A percentile compares a stretch with the other conserved stretches of the same genome.
phyloP scores from a whole-genome alignment of 1,284 basidiomycete genomes.

The Ustilago xerochloae region DNA sequence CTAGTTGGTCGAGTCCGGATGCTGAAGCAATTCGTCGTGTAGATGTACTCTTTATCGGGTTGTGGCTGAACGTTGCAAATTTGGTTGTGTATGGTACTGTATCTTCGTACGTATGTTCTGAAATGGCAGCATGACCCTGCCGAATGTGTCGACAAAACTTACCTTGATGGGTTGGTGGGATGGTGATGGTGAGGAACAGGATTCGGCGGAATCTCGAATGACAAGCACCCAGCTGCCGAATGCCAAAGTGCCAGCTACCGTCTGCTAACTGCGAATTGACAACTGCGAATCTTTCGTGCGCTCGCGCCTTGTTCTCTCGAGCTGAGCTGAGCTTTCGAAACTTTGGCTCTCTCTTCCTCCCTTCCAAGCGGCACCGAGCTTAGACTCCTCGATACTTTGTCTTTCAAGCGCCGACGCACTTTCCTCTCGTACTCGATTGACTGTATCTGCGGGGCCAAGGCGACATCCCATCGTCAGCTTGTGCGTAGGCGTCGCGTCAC shows the following conservation, averaged over 20 bases:
- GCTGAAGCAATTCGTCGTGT: not conserved
- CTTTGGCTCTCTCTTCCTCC: not conserved
- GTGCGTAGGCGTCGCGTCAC: too few species aligned
- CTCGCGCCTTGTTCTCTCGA: too few species aligned
- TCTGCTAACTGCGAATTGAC: too few species aligned
- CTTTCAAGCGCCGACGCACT: too few species aligned
- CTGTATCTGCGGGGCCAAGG: too few species aligned
- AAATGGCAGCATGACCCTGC: slow-evolving; percentile 21
- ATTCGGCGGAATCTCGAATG: slow-evolving; percentile 16
- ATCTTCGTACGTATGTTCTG: slow-evolving; percentile 1
- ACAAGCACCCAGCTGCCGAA: slow-evolving; percentile 6
- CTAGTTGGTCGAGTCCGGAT: not conserved
- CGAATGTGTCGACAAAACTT: slow-evolving; percentile 23
- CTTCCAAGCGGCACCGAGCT: not conserved
- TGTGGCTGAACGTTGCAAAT: not conserved
- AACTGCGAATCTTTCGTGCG: too few species aligned
- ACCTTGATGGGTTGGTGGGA: slow-evolving; percentile 46
- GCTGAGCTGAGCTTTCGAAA: too few species aligned
- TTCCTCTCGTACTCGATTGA: too few species aligned
- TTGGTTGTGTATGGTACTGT: not conserved
- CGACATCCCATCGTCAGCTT: too few species aligned
- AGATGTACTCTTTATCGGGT: not conserved
- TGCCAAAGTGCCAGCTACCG: too few species aligned
- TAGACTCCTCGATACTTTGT: too few species aligned
- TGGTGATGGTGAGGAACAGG: slow-evolving; percentile 42